phyloP scores from a whole-genome alignment of 1,284 basidiomycete genomes.

The Rhodotorula sp. region DNA sequence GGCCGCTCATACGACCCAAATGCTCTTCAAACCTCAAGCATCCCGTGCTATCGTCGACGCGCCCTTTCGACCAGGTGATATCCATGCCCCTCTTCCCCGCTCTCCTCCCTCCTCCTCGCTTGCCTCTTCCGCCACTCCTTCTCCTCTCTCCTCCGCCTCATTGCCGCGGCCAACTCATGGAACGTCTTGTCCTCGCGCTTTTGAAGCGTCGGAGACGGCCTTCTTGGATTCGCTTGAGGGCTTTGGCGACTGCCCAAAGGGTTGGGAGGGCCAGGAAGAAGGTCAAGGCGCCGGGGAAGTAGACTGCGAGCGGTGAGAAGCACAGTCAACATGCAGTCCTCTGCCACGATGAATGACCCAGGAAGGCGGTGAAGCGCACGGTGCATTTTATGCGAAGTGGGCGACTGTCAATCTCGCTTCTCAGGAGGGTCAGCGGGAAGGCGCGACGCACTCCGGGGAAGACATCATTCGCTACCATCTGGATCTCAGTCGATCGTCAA shows the following conservation, averaged over 20 bases:
- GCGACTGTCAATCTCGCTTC: not conserved
- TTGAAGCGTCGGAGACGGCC: constrained; percentile 21
- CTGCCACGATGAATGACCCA: too few relatives aligned
- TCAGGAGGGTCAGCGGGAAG: not conserved
- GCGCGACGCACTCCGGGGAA: constrained; percentile 13
- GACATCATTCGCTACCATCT: constrained; percentile 31
- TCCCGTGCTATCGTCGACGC: not conserved
- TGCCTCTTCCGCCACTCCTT: not conserved
- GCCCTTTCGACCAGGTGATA: not conserved
- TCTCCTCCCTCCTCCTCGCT: too few relatives aligned
- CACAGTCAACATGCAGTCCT: too few relatives aligned
- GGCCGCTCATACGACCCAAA: too few relatives aligned
- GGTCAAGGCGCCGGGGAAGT: constrained; percentile 26
- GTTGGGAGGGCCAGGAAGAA: constrained; percentile 42
- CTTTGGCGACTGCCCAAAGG: constrained; percentile 33
- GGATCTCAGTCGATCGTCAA: constrained; percentile 30
- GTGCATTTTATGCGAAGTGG: not conserved
- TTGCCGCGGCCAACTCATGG: constrained; percentile 5
- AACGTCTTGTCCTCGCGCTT: constrained; percentile 26
- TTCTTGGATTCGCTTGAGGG: constrained; percentile 24
- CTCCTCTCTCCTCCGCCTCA: not conserved
- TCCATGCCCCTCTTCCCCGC: not conserved
- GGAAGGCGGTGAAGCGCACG: too few relatives aligned
- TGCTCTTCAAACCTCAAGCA: too few relatives aligned
- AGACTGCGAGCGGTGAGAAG: not conserved